Percentiles rank a stretch among this genome's conserved stretches.
These are phyloP conservation scores for Pseudozyma hubeiensis DNA, from an alignment of 1,284 basidiomycete genomes.

Conservation along the genomic window DNA sequence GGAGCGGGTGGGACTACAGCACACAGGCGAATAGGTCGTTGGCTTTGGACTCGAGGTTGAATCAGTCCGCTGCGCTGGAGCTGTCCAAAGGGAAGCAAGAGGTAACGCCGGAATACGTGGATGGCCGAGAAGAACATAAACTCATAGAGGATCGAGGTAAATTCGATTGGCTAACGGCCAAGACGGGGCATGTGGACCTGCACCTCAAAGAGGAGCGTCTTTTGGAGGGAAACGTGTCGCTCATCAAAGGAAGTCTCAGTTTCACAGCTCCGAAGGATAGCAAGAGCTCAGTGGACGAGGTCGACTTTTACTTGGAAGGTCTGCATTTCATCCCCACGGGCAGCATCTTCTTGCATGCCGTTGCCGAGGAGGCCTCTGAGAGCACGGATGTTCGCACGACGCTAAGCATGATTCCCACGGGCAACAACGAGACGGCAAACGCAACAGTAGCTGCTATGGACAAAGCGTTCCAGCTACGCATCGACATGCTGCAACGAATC, in stretches of 20 bases:
- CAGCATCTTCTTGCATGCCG: slow-evolving; percentile 24
- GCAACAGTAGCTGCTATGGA: slow-evolving; percentile 57
- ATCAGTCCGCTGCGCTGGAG: slow-evolving; percentile 8
- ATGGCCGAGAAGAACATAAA: slow-evolving; percentile 6
- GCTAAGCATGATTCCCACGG: slow-evolving; percentile 21
- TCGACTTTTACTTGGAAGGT: slow-evolving; percentile 58
- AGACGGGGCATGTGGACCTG: slow-evolving; percentile 22
- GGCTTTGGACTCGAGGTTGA: slow-evolving; percentile 31
- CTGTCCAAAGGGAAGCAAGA: not conserved
- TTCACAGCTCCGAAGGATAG: slow-evolving; percentile 5
- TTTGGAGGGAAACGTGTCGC: slow-evolving; percentile 36
- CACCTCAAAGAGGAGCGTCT: slow-evolving; percentile 43
- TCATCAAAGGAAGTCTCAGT: slow-evolving; percentile 42
- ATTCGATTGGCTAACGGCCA: slow-evolving; percentile 27
- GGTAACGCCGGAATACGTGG: slow-evolving; percentile 12
- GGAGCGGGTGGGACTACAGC: slow-evolving; percentile 43
- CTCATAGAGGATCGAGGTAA: slow-evolving; percentile 18
- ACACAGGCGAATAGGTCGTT: slow-evolving; percentile 23
- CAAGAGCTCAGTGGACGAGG: slow-evolving; percentile 10
- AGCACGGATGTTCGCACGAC: slow-evolving; percentile 38
- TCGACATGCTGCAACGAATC: slow-evolving; percentile 46
- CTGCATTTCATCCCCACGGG: slow-evolving; percentile 43
- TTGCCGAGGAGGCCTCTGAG: slow-evolving; percentile 19
- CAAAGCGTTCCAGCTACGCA: slow-evolving; percentile 56
- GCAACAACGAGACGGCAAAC: slow-evolving; percentile 28